Conservation (phyloP, 1,139 yeast species). For the Blastobotrys proliferans region DNA sequence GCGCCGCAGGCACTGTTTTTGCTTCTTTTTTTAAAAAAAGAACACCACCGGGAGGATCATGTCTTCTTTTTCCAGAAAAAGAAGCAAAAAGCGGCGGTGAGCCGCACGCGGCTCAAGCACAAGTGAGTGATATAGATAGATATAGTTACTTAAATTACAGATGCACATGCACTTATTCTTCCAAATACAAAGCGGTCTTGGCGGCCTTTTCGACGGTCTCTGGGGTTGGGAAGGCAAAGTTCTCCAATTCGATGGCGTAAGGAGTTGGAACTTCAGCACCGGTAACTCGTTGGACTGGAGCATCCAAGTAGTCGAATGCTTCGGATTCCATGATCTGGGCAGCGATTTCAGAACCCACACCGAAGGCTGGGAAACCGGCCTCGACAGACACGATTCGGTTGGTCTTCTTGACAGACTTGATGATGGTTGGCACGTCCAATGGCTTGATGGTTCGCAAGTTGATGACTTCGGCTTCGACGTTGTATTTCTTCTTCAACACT, state of each 20-base stretch:
- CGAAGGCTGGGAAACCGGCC: conserved; percentile 97
- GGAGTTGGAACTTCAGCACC: conserved; percentile 99
- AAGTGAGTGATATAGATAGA: too few species aligned
- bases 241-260: conserved; percentile 93
- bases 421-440: conserved; percentile 80
- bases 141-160: neutral
- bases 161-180: conserved; percentile 19
- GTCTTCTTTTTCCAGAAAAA: too few species aligned
- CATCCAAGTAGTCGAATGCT: conserved; percentile 97
- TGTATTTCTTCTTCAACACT: conserved; percentile 72
- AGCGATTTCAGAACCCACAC: conserved; percentile 97
- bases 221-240: conserved; percentile 97
- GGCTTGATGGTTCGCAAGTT: conserved; percentile 98
- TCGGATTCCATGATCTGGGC: conserved; percentile 98
- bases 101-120: too few species aligned
- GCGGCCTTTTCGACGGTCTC: conserved; percentile 88
- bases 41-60: too few species aligned
- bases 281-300: conserved; percentile 97
- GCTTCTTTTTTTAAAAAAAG: too few species aligned
- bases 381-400: conserved; percentile 95
- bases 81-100: too few species aligned
- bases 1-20: too few species aligned
- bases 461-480: conserved; percentile 88
- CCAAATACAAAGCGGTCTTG: conserved; percentile 80
- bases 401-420: conserved; percentile 91